Evolutionary conservation across 1,284 basidiomycete species (phyloP), one percentile per base, ranked within the genome.

Genomic region (Ganoderma multipileum): DNA sequence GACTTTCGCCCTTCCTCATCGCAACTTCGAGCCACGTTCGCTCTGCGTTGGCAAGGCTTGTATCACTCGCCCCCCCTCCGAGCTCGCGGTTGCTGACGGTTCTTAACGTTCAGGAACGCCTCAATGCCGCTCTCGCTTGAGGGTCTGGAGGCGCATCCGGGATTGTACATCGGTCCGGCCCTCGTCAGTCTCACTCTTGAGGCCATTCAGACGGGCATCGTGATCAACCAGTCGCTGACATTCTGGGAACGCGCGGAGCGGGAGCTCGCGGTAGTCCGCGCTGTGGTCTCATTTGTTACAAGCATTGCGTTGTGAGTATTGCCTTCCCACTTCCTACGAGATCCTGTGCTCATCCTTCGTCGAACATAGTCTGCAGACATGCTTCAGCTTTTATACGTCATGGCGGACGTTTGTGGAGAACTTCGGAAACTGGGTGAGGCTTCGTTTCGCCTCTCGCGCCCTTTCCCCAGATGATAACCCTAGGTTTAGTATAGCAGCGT

Each of bases 161-260:
- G 36, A 50, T 41, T 61, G 54, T 78, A 77, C 66, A 65, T 79
- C 39, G 78, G 78, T 3, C 78, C 78, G 11, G 69, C 70, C 39
- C 67, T 79, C 38, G 73, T 74, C 39, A 74, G 74, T 30, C 64
- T 74, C 28, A 68, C 77, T 16, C 69, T 79, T 11, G 74, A 79
- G 69, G 72, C 74, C 33, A 28, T 79, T 26, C 71, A 77, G 64
- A 76, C 76, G 26, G 78, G 78, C 14, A 73, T 78, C 55, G 61
- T 79, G 36, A 70, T 79, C 72, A 76, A 76, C 67, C 78, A 79
- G 66, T 75, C 74, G 11, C 61, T 77, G 52, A 75, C 76, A 3
- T 79, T 79, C 67, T 78, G 77, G 76, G 70, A 73, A 26, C 69
- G 74, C 7, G 70, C 72, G 20, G 72, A 74, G 33, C 64, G 68